These are phyloP conservation scores for Solanum medicagineum DNA, from an alignment of 257 asterid genomes.

Conservation along the genomic window DNA sequence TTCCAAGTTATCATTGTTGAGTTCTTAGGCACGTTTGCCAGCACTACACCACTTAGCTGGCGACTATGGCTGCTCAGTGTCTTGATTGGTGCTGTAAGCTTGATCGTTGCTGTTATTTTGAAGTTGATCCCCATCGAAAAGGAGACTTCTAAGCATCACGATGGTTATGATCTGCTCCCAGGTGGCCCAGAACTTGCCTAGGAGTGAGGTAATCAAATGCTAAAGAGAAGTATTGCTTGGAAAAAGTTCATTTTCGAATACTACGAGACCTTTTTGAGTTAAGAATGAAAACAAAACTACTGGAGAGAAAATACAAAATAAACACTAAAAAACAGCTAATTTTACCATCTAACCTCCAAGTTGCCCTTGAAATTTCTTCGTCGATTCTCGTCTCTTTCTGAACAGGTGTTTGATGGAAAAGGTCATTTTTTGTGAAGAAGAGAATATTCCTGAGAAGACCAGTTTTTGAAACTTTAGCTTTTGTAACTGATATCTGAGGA, in stretches of 20 bases:
- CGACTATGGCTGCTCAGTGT: slow-evolving; percentile 68
- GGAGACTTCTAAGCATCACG: slow-evolving; percentile 32
- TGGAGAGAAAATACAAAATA: not conserved
- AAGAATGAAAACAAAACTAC: not conserved
- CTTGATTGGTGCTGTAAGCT: slow-evolving; percentile 44
- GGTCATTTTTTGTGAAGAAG: not conserved
- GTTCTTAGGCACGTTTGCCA: slow-evolving; percentile 84
- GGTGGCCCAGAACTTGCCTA: slow-evolving; percentile 37
- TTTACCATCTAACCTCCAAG: not conserved
- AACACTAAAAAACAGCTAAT: not conserved
- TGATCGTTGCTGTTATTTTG: slow-evolving; percentile 60
- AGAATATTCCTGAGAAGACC: not conserved
- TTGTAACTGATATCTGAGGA: not conserved
- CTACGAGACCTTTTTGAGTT: not conserved
- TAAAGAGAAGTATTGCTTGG: not conserved
- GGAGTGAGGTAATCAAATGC: not conserved
- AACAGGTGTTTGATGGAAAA: not conserved
- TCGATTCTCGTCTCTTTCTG: not conserved
- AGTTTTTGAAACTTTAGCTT: not conserved
- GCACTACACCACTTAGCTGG: slow-evolving; percentile 81
- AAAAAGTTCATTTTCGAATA: not conserved
- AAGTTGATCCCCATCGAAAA: slow-evolving; percentile 70
- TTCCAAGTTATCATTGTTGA: slow-evolving; percentile 90
- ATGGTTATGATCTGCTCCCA: slow-evolving; percentile 56
- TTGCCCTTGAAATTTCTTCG: not conserved